phyloP scores from a whole-genome alignment of 345 rosid genomes.

The Sonneratia caseolaris region DNA sequence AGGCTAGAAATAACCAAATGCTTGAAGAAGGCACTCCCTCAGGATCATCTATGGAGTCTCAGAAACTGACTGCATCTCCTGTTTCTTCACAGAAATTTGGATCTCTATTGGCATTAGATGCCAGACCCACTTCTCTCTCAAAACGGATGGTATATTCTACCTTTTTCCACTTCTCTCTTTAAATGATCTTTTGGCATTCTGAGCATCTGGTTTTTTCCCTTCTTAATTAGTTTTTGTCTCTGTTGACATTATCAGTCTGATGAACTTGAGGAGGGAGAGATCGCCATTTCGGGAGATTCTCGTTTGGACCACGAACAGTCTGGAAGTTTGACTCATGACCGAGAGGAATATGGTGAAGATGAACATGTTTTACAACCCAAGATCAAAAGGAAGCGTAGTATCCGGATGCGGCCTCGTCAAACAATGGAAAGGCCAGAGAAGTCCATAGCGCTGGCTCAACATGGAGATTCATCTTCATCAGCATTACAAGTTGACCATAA shows the following conservation, averaged over 20 bases:
- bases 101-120: conserved; percentile 90
- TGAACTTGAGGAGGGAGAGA: conserved; percentile 98
- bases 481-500: conserved; percentile 52
- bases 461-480: conserved; percentile 38
- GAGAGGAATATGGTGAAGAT: conserved; percentile 93
- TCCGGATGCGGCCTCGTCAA: conserved; percentile 82
- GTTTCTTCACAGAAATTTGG: conserved; percentile 91
- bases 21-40: conserved; percentile 74
- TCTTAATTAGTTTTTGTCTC: conserved; percentile 4
- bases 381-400: conserved; percentile 93
- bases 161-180: conserved; percentile 1
- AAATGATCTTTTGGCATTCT: conserved; percentile 5
- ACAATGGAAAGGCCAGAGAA: conserved; percentile 56
- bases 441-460: conserved; percentile 35
- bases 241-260: conserved; percentile 48
- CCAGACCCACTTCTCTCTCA: conserved; percentile 72
- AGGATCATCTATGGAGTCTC: conserved; percentile 80
- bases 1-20: conserved; percentile 33
- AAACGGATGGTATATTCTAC: conserved; percentile 60
- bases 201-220: conserved; percentile 1
- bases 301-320: conserved; percentile 84
- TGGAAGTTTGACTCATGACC: conserved; percentile 91
- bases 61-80: conserved; percentile 68
- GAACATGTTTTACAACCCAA: conserved; percentile 97
- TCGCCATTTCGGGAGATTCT: conserved; percentile 90